These are phyloP conservation scores for Saccharomycopsis oosterbeekiorum DNA, from an alignment of 805 yeast species.

Conservation along the genomic window DNA sequence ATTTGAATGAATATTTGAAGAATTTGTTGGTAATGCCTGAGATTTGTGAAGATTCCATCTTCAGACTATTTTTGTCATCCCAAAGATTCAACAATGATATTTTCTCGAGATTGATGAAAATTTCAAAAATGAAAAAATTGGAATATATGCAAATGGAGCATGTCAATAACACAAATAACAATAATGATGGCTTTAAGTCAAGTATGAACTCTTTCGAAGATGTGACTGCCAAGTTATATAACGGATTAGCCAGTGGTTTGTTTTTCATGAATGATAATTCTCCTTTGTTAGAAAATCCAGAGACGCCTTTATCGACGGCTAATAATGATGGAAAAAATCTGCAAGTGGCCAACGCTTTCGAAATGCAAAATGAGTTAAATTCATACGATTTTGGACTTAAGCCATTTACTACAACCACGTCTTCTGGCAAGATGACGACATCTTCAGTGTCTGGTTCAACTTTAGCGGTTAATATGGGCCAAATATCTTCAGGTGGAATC, in stretches of 20 bases:
- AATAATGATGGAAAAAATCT: not conserved
- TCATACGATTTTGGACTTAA: not conserved
- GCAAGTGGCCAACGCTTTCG: not conserved
- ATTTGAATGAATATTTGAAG: conserved; percentile 54
- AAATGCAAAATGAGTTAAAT: not conserved
- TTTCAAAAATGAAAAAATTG: not conserved
- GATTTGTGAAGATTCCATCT: conserved; percentile 63
- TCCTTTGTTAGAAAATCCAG: conserved; percentile 10
- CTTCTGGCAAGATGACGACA: not conserved
- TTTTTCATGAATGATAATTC: conserved; percentile 17
- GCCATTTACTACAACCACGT: not conserved
- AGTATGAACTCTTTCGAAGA: conserved; percentile 15
- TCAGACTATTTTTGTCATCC: conserved; percentile 71
- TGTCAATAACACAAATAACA: conserved; percentile 3
- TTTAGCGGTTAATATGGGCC: not conserved
- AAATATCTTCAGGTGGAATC: not conserved
- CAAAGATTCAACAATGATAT: conserved; percentile 38
- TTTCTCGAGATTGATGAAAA: conserved; percentile 9
- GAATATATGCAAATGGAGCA: not conserved
- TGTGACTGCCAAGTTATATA: conserved; percentile 26
- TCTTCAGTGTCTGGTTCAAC: not conserved
- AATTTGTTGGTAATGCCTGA: conserved; percentile 49
- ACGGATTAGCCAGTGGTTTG: conserved; percentile 23
- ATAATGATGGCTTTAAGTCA: conserved; percentile 12
- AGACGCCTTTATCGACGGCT: not conserved